Conservation (phyloP, 371 early-diverging fungal species). For the Mortierella sp. region DNA sequence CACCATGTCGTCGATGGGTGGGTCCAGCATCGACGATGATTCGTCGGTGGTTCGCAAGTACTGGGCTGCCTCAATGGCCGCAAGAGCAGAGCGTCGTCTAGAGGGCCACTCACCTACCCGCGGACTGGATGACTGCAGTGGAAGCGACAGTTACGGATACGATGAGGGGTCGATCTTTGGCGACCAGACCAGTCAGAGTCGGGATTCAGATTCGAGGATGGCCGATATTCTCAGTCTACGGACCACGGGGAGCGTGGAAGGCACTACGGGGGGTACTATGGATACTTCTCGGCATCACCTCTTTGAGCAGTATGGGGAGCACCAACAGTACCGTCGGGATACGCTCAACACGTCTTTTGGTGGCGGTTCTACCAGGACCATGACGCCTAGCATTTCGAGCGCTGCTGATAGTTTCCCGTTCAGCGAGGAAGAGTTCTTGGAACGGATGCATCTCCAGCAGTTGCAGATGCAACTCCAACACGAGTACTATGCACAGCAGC, state of each 20-base stretch:
- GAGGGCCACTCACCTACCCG: conserved; percentile 9
- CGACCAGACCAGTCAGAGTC: conserved; percentile 14
- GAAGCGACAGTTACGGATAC: background rate
- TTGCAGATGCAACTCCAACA: conserved; percentile 29
- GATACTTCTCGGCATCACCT: conserved; percentile 10
- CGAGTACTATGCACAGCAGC: conserved; percentile 22
- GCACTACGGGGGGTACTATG: conserved; percentile 11
- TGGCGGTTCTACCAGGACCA: conserved; percentile 14
- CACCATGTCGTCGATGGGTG: conserved; percentile 28
- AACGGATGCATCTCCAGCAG: conserved; percentile 27
- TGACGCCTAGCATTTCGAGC: conserved; percentile 31
- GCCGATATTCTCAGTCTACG: conserved; percentile 44
- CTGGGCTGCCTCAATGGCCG: conserved; percentile 48
- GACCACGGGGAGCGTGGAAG: conserved; percentile 21
- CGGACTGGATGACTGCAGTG: background rate
- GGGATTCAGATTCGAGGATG: conserved; percentile 47
- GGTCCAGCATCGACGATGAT: conserved; percentile 22
- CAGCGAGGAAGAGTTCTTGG: conserved; percentile 40
- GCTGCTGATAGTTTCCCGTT: conserved; percentile 28
- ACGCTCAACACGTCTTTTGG: conserved; percentile 38
- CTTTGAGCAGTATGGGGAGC: background rate
- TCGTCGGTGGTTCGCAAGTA: conserved; percentile 42
- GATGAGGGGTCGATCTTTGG: conserved; percentile 36
- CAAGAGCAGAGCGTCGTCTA: conserved; percentile 26
- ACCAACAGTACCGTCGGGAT: conserved; percentile 19